phyloP scores from a whole-genome alignment of 2,329 filamentous ascomycete genomes.

The Cladosporium sp. region DNA sequence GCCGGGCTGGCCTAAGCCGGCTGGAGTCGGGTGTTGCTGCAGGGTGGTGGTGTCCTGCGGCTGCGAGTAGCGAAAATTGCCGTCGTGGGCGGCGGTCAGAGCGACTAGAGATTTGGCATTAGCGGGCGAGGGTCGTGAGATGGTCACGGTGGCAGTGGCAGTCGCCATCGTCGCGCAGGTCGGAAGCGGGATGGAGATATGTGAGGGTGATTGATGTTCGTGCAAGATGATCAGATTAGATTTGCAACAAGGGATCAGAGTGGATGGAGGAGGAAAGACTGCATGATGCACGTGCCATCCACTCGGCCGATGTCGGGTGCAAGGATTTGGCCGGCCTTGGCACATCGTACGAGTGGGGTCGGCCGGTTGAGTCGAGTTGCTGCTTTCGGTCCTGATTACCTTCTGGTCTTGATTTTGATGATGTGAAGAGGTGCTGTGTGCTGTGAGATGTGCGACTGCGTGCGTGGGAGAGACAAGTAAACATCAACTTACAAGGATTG shows the following conservation, averaged over 20 bases:
- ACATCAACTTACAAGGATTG: too few species aligned
- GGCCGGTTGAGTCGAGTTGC: not conserved
- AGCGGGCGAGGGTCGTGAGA: slow-evolving; percentile 8
- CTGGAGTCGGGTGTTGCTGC: not conserved
- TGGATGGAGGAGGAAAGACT: not conserved
- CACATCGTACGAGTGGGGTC: slow-evolving; percentile 17
- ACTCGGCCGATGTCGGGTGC: slow-evolving; percentile 18
- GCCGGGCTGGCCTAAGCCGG: slow-evolving; percentile 13
- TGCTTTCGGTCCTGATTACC: not conserved
- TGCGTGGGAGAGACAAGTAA: not conserved
- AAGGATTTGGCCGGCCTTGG: slow-evolving; percentile 13
- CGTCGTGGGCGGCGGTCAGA: not conserved
- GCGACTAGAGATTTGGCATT: slow-evolving; percentile 23
- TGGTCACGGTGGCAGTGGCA: slow-evolving; percentile 19
- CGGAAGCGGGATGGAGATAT: slow-evolving; percentile 16
- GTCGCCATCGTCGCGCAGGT: slow-evolving; percentile 23
- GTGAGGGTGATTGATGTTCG: slow-evolving; percentile 18
- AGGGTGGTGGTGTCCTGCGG: not conserved
- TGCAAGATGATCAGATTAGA: slow-evolving; percentile 33
- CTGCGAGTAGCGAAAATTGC: slow-evolving; percentile 1
- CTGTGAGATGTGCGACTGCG: not conserved
- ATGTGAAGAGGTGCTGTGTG: not conserved
- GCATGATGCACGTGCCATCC: slow-evolving; percentile 9
- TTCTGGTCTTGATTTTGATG: not conserved
- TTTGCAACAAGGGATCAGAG: slow-evolving; percentile 20